These are phyloP conservation scores for Adansonia rubrostipa DNA, from an alignment of 441 rosid species.

Conservation along the genomic window DNA sequence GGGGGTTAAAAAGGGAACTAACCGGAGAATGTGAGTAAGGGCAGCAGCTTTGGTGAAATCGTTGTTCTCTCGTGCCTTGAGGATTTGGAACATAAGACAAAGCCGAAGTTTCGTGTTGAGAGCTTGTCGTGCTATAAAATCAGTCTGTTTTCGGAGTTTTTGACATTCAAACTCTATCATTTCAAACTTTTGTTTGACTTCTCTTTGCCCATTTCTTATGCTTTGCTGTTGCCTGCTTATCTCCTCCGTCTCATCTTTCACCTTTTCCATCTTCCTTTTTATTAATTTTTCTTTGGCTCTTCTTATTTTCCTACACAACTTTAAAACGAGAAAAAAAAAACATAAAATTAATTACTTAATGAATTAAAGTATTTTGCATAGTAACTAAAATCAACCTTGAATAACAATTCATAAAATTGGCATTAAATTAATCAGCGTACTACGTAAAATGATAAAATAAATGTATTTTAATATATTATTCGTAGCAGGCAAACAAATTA, in stretches of 20 bases:
- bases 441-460: no score
- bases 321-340: no score
- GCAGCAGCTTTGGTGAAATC: constrained; percentile 6
- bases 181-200: background rate
- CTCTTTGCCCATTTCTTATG: constrained; percentile 10
- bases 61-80: background rate
- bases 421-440: no score
- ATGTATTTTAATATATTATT: no score
- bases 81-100: constrained; percentile 16
- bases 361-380: no score
- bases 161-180: background rate
- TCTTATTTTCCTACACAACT: background rate
- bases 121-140: background rate
- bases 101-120: background rate
- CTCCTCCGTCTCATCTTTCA: constrained; percentile 14
- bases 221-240: constrained; percentile 2
- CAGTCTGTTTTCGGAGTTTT: constrained; percentile 4
- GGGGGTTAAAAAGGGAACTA: background rate
- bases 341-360: no score
- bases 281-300: background rate
- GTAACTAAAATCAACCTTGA: no score
- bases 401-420: no score
- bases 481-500: no score
- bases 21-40: background rate
- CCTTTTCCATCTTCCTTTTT: background rate